phyloP scores from a whole-genome alignment of 2,329 filamentous ascomycete species.

The Chrysoporthe austroafricana region DNA sequence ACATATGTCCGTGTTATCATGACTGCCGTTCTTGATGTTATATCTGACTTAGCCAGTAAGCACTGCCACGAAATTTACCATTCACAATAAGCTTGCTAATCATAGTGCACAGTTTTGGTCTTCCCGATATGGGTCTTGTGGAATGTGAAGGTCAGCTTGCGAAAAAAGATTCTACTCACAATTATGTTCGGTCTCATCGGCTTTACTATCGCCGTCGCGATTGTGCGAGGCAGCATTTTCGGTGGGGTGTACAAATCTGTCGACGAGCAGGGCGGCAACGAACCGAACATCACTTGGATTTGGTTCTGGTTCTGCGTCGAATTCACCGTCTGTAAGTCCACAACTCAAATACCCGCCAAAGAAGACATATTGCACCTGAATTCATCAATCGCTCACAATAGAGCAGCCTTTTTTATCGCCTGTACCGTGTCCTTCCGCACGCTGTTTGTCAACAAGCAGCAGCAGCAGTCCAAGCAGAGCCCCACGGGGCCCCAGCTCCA shows the following conservation, averaged over 20 bases:
- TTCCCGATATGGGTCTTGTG: constrained; percentile 31
- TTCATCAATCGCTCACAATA: too few relatives aligned
- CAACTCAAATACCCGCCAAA: too few relatives aligned
- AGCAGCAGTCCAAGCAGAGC: too few relatives aligned
- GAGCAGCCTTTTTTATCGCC: too few relatives aligned
- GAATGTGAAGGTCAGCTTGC: constrained; percentile 25
- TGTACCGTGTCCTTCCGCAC: too few relatives aligned
- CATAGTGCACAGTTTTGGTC: constrained; percentile 15
- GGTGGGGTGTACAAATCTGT: constrained; percentile 22
- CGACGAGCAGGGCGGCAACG: background rate
- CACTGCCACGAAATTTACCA: background rate
- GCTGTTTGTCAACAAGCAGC: too few relatives aligned
- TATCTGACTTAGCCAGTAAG: constrained; percentile 29
- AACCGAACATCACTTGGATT: constrained; percentile 21
- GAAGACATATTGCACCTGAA: too few relatives aligned
- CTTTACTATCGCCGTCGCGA: constrained; percentile 31
- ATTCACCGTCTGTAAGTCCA: constrained; percentile 20
- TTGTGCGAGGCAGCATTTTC: constrained; percentile 31
- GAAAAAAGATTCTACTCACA: constrained; percentile 29
- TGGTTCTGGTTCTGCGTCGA: constrained; percentile 32
- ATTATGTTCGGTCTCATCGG: constrained; percentile 28
- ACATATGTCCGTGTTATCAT: constrained; percentile 14
- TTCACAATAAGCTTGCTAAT: background rate
- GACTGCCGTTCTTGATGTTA: constrained; percentile 20
- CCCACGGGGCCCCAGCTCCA: too few relatives aligned